Conservation (phyloP, 352 stramenopile genomes). For the Phytophthora sp. region DNA sequence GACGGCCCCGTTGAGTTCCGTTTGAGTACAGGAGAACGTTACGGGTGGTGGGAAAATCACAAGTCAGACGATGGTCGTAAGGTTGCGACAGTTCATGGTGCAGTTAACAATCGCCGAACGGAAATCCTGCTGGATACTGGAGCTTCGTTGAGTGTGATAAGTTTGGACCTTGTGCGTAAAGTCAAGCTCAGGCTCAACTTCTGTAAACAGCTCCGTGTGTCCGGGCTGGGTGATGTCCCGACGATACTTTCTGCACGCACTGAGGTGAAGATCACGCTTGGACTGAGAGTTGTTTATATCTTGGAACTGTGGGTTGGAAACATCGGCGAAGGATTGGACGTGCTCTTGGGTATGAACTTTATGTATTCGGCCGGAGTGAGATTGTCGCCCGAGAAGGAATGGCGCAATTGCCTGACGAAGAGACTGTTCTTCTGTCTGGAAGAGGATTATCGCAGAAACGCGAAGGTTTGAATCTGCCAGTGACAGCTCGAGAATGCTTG, state of each 20-base stretch:
- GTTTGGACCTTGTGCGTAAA: constrained; percentile 8
- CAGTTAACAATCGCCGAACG: neutral
- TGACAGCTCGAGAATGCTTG: neutral
- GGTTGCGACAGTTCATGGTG: neutral
- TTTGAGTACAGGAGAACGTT: neutral
- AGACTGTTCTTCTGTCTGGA: neutral
- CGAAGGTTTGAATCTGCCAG: neutral
- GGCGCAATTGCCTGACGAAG: neutral
- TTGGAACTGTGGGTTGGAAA: constrained; percentile 18
- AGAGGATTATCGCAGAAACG: neutral
- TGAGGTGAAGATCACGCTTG: neutral
- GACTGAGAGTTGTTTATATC: neutral
- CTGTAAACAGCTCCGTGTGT: neutral
- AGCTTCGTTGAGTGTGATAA: neutral
- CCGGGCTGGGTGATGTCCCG: neutral
- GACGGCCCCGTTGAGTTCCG: neutral
- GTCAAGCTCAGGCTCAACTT: neutral
- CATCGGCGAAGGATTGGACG: constrained; percentile 25
- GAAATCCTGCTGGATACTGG: neutral
- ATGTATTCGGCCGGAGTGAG: constrained; percentile 27
- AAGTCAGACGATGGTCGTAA: neutral
- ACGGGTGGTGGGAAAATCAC: neutral
- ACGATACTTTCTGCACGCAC: too few species aligned
- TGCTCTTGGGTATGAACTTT: constrained; percentile 35
- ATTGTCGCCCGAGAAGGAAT: neutral